phyloP scores from a whole-genome alignment of 2,329 filamentous ascomycete genomes.

The Colletotrichum sp. region DNA sequence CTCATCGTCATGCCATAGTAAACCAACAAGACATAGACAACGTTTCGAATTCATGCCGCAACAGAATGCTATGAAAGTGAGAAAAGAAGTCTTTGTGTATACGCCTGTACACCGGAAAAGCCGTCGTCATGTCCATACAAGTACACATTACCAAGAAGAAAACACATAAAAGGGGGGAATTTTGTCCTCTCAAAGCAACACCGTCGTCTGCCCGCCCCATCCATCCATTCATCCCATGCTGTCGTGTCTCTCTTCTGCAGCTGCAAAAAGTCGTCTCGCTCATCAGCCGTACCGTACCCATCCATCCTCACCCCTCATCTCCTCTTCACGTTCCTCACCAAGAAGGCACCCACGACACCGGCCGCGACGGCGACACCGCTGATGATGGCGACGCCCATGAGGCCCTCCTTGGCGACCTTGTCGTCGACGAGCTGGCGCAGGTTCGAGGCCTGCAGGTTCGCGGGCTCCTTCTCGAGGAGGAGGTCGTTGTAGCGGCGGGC shows the following conservation, averaged over 20 bases:
- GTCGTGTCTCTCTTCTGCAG: background rate
- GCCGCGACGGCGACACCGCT: constrained; percentile 92
- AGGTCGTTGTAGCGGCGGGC: constrained; percentile 94
- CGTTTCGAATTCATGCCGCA: background rate
- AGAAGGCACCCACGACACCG: constrained; percentile 87
- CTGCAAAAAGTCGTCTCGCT: background rate
- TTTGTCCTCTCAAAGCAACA: background rate
- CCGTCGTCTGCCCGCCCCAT: background rate
- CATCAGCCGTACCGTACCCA: too few species aligned
- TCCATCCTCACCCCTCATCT: constrained; percentile 36
- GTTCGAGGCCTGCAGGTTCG: constrained; percentile 88
- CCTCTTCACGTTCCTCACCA: constrained; percentile 78
- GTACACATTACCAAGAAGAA: constrained; percentile 13
- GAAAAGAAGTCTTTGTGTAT: constrained; percentile 5
- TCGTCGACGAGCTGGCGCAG: constrained; percentile 90
- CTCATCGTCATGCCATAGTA: background rate
- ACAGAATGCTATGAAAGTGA: background rate
- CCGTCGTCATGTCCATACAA: constrained; percentile 16
- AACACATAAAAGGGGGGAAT: background rate
- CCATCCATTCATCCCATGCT: background rate
- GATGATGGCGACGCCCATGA: constrained; percentile 94
- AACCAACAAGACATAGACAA: background rate
- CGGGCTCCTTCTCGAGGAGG: constrained; percentile 87
- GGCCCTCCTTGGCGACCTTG: constrained; percentile 91
- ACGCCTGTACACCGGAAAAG: constrained; percentile 16